Evolutionary conservation across 2,329 filamentous ascomycete genomes (phyloP), one percentile per base, ranked within the genome.

Genomic region (Metarhizium brunneum): DNA sequence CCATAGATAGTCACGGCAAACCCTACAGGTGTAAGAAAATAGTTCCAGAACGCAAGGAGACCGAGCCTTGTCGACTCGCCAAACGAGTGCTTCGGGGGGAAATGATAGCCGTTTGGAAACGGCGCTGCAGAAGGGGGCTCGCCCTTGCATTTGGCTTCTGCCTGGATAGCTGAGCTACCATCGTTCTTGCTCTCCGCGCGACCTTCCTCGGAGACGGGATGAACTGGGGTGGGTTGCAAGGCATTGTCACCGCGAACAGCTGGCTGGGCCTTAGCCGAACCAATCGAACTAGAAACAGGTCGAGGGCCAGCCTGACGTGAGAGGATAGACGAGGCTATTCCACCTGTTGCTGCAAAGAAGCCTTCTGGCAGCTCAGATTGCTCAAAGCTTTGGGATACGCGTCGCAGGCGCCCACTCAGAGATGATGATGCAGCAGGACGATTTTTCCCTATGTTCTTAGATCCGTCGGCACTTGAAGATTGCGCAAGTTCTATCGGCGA

Each of bases 1-100:
- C 86, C 84, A 69, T 95, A 95, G 6, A 95, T 68, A 2, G 85
- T 87, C 45, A 92, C 81, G 54, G 89, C 73, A 66, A 94, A 90
- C 2, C 90, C 90, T 54, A 88, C 70, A 0, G 87, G 87, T 0
- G 89, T 95, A 42, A 81, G 73, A 63, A 87, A 82, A 73, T 90
- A 95, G 53, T 82, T 79, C 82, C 83, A 86, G 65, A 88, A 89
- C 0, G 81, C 78, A 32, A 77, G 73, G 13, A 84, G 65, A 2
- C 79, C 82, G 53, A 84, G 81, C 20, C 69, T 72, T 2, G 82
- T 80, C 1, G 84, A 80, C 56, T 83, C 79, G 40, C 73, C 77
- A 73, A 80, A 82, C 0, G 82, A 71, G 62, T 83, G 82, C 55
- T 77, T 81, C 5, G 81, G 83, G 25, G 81, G 82, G 62, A 85